A percentile compares a stretch with the other conserved stretches of the same genome.
phyloP scores from a whole-genome alignment of 2,329 filamentous ascomycete genomes.

The Lachnellula hyalina region DNA sequence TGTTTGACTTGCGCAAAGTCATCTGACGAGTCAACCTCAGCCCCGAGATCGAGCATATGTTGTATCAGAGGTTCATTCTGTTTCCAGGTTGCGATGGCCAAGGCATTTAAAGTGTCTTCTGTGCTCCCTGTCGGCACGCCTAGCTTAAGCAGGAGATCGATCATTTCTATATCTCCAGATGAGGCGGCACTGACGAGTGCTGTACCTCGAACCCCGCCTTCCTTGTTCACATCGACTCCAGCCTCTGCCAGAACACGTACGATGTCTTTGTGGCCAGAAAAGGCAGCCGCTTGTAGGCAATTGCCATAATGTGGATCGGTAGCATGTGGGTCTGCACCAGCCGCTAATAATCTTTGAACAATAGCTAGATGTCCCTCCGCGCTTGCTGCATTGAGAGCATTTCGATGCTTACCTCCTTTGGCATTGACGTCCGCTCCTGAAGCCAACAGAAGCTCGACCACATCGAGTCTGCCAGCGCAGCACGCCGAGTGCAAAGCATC shows the following conservation, averaged over 20 bases:
- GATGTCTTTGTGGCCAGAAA: background rate
- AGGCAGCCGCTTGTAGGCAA: background rate
- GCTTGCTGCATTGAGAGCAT: background rate
- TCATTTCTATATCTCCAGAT: background rate
- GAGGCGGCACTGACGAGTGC: background rate
- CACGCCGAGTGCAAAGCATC: constrained; percentile 3
- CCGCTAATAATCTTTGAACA: background rate
- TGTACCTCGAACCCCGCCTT: background rate
- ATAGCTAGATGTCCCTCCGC: background rate
- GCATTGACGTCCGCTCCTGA: constrained; percentile 20
- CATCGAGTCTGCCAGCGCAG: constrained; percentile 1
- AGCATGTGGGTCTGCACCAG: background rate
- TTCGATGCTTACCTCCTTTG: background rate
- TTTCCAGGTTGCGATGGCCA: background rate
- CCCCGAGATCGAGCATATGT: background rate
- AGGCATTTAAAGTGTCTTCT: background rate
- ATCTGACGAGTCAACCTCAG: background rate
- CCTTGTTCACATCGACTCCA: background rate
- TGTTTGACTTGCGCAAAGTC: background rate
- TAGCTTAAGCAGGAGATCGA: background rate
- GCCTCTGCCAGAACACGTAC: background rate
- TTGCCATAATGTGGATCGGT: background rate
- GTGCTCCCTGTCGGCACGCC: background rate
- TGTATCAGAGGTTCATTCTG: background rate
- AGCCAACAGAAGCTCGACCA: constrained; percentile 2